A percentile compares a stretch with the other conserved stretches of the same genome.
These are phyloP conservation scores for Pseudopithomyces chartarum DNA, from an alignment of 2,329 filamentous ascomycete genomes.

Conservation along the genomic window DNA sequence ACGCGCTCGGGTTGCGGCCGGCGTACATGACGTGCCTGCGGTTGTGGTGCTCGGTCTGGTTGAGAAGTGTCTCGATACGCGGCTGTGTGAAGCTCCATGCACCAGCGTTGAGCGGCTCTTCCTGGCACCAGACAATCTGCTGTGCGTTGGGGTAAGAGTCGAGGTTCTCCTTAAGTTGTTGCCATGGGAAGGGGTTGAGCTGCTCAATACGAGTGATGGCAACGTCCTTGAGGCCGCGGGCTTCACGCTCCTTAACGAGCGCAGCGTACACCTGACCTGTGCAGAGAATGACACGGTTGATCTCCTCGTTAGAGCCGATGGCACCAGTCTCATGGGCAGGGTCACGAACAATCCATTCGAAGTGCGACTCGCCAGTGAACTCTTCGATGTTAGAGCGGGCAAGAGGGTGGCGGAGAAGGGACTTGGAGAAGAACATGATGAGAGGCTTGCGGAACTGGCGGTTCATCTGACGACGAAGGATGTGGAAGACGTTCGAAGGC, in stretches of 20 bases:
- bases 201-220: slow-evolving; percentile 97
- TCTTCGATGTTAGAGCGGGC: slow-evolving; percentile 89
- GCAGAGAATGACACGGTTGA: slow-evolving; percentile 94
- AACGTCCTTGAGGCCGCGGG: slow-evolving; percentile 85
- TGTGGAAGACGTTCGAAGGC: slow-evolving; percentile 94
- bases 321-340: slow-evolving; percentile 76
- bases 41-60: slow-evolving; percentile 90
- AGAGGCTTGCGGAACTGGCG: slow-evolving; percentile 98
- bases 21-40: slow-evolving; percentile 97
- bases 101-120: slow-evolving; percentile 96
- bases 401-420: slow-evolving; percentile 89
- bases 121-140: slow-evolving; percentile 96
- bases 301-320: slow-evolving; percentile 81
- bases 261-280: slow-evolving; percentile 92
- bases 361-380: slow-evolving; percentile 88
- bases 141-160: slow-evolving; percentile 97
- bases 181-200: slow-evolving; percentile 98
- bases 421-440: slow-evolving; percentile 98
- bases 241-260: slow-evolving; percentile 86
- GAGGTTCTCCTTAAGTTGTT: slow-evolving; percentile 93
- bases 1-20: slow-evolving; percentile 89
- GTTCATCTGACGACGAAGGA: slow-evolving; percentile 96
- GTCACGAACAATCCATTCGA: slow-evolving; percentile 95
- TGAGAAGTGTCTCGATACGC: slow-evolving; percentile 93
- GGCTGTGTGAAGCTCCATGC: slow-evolving; percentile 98